A percentile compares a stretch with the other conserved stretches of the same genome.
Conservation (phyloP, 306 rosid species). For the Cucurbita pepo region DNA sequence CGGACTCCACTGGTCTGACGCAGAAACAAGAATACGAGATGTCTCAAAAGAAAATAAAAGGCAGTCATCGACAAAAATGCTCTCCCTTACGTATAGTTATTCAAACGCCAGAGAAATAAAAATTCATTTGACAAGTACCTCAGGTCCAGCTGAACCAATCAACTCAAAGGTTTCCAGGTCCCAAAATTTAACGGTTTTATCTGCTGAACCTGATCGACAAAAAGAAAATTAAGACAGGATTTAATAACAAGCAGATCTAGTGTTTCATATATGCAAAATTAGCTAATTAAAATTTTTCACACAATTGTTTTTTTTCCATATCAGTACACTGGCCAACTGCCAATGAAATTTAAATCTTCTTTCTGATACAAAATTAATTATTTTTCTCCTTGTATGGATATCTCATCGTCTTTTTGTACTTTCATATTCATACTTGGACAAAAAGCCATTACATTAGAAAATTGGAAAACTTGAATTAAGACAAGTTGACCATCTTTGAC, state of each 20-base stretch:
- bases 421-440: neutral
- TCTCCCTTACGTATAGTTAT: conserved; percentile 2
- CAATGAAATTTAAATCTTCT: neutral
- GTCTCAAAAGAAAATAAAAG: neutral
- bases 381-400: neutral
- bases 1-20: conserved; percentile 89
- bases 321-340: neutral
- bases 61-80: neutral
- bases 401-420: neutral
- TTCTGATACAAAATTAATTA: neutral
- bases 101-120: conserved; percentile 8
- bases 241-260: neutral
- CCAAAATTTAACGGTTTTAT: conserved; percentile 96
- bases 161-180: conserved; percentile 99
- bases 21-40: conserved; percentile 2
- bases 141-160: conserved; percentile 97
- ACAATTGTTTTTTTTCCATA: neutral
- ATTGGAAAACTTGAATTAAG: neutral
- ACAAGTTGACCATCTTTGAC: neutral
- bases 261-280: neutral
- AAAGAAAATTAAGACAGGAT: conserved; percentile 4
- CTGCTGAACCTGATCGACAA: conserved; percentile 63
- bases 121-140: conserved; percentile 40
- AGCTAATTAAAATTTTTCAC: neutral
- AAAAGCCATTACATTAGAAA: neutral